Base-by-base conservation (phyloP, 371 early-diverging fungal genomes). In the Mortierella sp. region DNA sequence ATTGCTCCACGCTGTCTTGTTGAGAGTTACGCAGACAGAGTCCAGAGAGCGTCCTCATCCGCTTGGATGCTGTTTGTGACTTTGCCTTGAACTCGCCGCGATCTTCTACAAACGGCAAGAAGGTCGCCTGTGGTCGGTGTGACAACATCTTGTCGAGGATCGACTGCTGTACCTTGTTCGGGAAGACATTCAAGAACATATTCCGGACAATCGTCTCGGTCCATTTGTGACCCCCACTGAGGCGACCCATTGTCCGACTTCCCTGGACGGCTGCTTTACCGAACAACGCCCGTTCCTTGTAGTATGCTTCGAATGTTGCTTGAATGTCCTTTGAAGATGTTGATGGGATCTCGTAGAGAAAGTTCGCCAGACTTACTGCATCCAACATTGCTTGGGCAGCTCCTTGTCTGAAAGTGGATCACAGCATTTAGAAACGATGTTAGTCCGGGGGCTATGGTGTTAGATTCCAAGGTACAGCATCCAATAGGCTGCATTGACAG, bases 341-440 rank as follows among this genome's bases (percentile, higher is more conserved):
- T 2, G 74, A 59, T n/a, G 60, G 63, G 1, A 63, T 54, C 27
- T 73, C 74, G 40, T 73, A 63, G 14, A 73, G 47, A 0, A 55
- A 24, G 28, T 73, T 73, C 19, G 67, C 74, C 1, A 73, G 48
- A 21, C 63, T 63, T 16, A 73, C 40, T 14, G 74, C 74, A 50
- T 73, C 74, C 29, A 73, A 16, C 63, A 73, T 73, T 8, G 74
- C 74, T 28, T 73, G 74, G 7, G 67, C 74, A 19, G 74, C 74
- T 22, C 74, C 74, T 66, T 71, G 41, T 41, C 34, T 34, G 34
- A 3, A 41, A 41, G 16, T 3, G 28, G 24, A 41, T 34, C 3
- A 19, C 34, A 34, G 10, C 10, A 34, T 34, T 10, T 27, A 52
- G 57, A 52, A 37, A n/a, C 39, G 29, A 0, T 34, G 34, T 34